Evolutionary conservation across 2,329 filamentous ascomycete genomes (phyloP).

Genomic region (Fonsecaea pedrosoi): DNA sequence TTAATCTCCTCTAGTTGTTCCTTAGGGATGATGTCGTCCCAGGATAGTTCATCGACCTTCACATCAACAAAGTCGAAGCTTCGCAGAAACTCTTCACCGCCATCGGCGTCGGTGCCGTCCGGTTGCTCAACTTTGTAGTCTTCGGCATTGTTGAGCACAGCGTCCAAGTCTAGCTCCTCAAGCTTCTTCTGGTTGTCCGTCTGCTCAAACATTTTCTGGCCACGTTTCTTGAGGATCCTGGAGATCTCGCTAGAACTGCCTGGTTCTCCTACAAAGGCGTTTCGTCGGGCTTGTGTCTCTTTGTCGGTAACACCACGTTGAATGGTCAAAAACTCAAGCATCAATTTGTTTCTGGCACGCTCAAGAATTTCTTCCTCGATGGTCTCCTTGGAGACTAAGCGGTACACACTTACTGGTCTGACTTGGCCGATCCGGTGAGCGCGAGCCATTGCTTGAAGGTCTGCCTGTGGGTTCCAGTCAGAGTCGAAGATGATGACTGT

Average conservation of each 20-base stretch:
- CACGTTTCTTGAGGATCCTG: conserved; percentile 92
- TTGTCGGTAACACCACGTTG: conserved; percentile 97
- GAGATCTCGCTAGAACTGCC: conserved; percentile 94
- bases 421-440: conserved; percentile 98
- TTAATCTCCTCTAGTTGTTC: conserved; percentile 90
- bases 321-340: conserved; percentile 96
- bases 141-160: conserved; percentile 94
- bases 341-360: conserved; percentile 93
- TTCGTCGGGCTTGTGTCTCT: conserved; percentile 73
- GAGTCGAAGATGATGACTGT: conserved; percentile 98
- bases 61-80: conserved; percentile 94
- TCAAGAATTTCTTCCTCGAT: conserved; percentile 98
- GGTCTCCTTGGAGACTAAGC: conserved; percentile 95
- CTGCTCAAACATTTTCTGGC: conserved; percentile 99
- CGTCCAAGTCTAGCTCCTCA: conserved; percentile 96
- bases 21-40: conserved; percentile 98
- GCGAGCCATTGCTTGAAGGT: conserved; percentile 97
- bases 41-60: conserved; percentile 89
- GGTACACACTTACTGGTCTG: conserved; percentile 93
- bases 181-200: conserved; percentile 95
- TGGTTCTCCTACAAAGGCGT: conserved; percentile 70
- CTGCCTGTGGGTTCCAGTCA: conserved; percentile 98
- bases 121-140: conserved; percentile 95
- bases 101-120: conserved; percentile 91
- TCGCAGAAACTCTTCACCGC: conserved; percentile 93